Base-by-base conservation (phyloP, 257 asterid genomes). In the Nicotiana paniculata region DNA sequence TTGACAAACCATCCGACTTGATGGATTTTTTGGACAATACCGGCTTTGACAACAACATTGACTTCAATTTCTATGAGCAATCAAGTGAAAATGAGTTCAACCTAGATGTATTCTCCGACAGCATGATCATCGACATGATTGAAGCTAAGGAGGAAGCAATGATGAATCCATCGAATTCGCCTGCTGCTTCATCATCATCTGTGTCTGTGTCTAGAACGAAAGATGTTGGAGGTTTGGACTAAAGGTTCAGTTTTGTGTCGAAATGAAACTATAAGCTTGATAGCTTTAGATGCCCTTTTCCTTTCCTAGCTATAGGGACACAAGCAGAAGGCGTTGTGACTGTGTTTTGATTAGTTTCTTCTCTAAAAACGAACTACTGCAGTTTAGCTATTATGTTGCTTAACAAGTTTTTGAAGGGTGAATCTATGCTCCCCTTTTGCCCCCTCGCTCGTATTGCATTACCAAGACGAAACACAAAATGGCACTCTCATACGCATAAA, bases 21-120 rank as follows among this genome's bases (percentile, higher is more conserved):
- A 84, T 90, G 21, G 93, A 90, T 51, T 83, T 91, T 85, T 86
- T 87, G 28, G 84, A 87, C 3, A 88, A 89, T 82, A 63, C 88
- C 2, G 90, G 91, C 10, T 91, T 95, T 12, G 93, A 88, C 26
- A 97, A 92, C 4, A 83, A 90, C 43, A 90, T 95, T 0, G 95
- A 86, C 67, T 89, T 87, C 79, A 83, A 89, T 10, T 92, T 95
- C 21, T 95, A 88, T 46, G 84, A 77, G 48, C 82, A 87, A 3
- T 70, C 85, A 8, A 74, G 63, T 55, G 92, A 84, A 1, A 21
- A 81, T 2, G 91, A 87, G 80, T 72, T 85, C 79, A 83, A 86
- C 80, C 87, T 69, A 78, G 87, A 87, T 7, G 82, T 76, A 11
- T 46, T 83, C 13, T 85, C 83, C 1, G 89, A 84, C 64, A 88